A percentile compares a stretch with the other conserved stretches of the same genome.
These are phyloP conservation scores for Microbotryum silenes-acaulis DNA, from an alignment of 1,284 basidiomycete genomes.

Conservation along the genomic window DNA sequence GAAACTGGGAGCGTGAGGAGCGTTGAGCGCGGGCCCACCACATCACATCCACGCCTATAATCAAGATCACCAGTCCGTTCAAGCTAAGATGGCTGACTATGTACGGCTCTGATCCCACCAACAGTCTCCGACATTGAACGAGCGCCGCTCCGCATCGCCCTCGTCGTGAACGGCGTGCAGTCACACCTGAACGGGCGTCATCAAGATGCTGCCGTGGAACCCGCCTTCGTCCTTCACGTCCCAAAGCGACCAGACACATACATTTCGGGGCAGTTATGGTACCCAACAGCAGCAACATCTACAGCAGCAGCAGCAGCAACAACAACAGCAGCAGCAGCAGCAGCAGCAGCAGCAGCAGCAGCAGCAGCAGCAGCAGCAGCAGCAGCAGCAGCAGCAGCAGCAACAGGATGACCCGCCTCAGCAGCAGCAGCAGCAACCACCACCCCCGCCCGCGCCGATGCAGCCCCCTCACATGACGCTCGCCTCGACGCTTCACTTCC, in stretches of 20 bases:
- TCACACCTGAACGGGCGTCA: too few species aligned
- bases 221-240: constrained; percentile 21
- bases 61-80: too few species aligned
- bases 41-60: too few species aligned
- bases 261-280: constrained; percentile 17
- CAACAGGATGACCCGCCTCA: background rate
- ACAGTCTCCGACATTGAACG: too few species aligned
- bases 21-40: too few species aligned
- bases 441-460: constrained; percentile 1
- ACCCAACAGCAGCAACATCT: constrained; percentile 47
- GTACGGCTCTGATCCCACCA: too few species aligned
- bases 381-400: background rate
- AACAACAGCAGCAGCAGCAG: constrained; percentile 41
- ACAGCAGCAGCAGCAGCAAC: background rate
- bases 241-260: background rate
- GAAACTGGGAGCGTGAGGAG: too few species aligned
- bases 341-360: constrained; percentile 39
- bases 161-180: too few species aligned
- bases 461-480: constrained; percentile 64
- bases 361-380: constrained; percentile 1
- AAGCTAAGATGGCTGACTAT: too few species aligned
- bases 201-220: constrained; percentile 24
- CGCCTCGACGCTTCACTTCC: constrained; percentile 88
- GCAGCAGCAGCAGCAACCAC: constrained; percentile 39
- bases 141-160: too few species aligned